These are phyloP conservation scores for Geum urbanum DNA, from an alignment of 306 rosid genomes.

Conservation along the genomic window DNA sequence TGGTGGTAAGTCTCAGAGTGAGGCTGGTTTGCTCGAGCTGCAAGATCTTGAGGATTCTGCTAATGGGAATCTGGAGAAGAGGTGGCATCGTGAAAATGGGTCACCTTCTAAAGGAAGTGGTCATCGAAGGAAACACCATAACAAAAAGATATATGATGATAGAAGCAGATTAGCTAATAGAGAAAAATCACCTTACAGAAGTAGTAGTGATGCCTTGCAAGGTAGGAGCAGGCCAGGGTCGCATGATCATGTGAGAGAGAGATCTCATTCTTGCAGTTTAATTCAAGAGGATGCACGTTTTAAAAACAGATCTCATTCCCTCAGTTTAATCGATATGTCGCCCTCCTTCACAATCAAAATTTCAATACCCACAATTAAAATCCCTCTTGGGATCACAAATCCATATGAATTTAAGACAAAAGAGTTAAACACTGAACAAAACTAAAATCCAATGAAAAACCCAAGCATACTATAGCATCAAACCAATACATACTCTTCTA, in stretches of 20 bases:
- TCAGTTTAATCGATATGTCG: constrained; percentile 12
- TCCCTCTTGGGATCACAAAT: too few relatives aligned
- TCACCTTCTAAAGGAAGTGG: constrained; percentile 41
- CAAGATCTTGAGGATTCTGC: constrained; percentile 27
- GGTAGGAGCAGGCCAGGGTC: constrained; percentile 65
- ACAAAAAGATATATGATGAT: constrained; percentile 33
- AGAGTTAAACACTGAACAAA: too few relatives aligned
- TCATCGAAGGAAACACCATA: constrained; percentile 30
- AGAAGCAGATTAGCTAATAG: constrained; percentile 22
- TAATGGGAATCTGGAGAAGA: constrained; percentile 44
- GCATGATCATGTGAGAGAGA: constrained; percentile 46
- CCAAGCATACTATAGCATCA: too few relatives aligned
- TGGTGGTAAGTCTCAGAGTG: constrained; percentile 23
- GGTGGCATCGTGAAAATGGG: constrained; percentile 26
- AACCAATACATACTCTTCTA: too few relatives aligned
- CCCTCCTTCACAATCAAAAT: too few relatives aligned
- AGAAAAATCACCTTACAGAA: constrained; percentile 41
- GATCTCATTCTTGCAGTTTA: constrained; percentile 52
- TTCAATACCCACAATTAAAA: too few relatives aligned
- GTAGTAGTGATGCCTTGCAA: constrained; percentile 25
- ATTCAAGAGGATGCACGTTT: constrained; percentile 52
- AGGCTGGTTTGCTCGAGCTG: constrained; percentile 34
- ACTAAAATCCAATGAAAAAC: too few relatives aligned
- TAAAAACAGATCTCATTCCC: constrained; percentile 36
- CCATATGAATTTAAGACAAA: too few relatives aligned